A percentile compares a stretch with the other conserved stretches of the same genome.
These are phyloP conservation scores for Suillus subluteus DNA, from an alignment of 768 basidiomycete genomes.

Conservation along the genomic window DNA sequence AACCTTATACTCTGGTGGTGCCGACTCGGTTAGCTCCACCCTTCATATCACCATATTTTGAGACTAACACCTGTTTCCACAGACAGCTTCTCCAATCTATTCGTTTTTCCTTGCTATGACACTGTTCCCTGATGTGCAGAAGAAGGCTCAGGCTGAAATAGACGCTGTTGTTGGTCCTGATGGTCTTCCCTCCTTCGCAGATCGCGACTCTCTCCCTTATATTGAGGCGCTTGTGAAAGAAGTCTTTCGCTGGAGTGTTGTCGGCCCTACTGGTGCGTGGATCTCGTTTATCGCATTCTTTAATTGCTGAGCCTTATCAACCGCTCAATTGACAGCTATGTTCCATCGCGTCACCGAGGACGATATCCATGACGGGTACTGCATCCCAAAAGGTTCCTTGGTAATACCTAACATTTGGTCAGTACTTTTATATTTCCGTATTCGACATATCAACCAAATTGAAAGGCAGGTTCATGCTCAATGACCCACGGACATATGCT, in stretches of 20 bases:
- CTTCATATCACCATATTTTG: neutral
- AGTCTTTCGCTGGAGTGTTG: slow-evolving; percentile 48
- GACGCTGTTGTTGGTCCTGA: too few species aligned
- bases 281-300: slow-evolving; percentile 29
- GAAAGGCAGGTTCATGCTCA: too few species aligned
- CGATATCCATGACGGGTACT: too few species aligned
- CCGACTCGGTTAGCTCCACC: neutral
- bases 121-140: slow-evolving; percentile 8
- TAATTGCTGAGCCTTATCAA: slow-evolving; percentile 35
- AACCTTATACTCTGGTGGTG: slow-evolving; percentile 31
- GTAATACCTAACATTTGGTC: too few species aligned
- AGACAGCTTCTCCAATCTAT: slow-evolving; percentile 19
- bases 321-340: slow-evolving; percentile 13
- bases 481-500: too few species aligned
- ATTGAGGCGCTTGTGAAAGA: slow-evolving; percentile 61
- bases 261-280: slow-evolving; percentile 41
- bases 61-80: neutral
- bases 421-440: too few species aligned
- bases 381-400: too few species aligned
- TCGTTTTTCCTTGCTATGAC: neutral
- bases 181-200: too few species aligned
- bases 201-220: too few species aligned
- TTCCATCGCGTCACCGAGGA: slow-evolving; percentile 51
- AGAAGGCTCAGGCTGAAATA: too few species aligned
- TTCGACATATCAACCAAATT: too few species aligned